Base-by-base conservation (phyloP, 768 basidiomycete species). In the Epithele typhae region DNA sequence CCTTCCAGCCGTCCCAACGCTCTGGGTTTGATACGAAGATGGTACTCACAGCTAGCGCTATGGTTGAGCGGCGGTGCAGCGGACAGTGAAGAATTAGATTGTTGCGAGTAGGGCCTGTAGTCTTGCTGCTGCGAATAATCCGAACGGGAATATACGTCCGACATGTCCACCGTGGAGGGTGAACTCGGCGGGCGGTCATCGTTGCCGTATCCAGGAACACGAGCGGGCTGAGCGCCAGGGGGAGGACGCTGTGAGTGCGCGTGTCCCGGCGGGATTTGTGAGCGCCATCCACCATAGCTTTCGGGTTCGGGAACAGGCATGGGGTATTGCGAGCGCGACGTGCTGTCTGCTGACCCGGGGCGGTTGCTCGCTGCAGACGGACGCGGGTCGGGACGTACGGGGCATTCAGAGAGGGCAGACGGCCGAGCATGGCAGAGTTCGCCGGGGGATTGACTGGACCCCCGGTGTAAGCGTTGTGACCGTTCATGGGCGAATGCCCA, bases 231-330 rank as follows among this genome's bases (percentile, higher is more conserved):
- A 12, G 62, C 62, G 45, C 61, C 59, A 17, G 58, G 42, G 4
- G 65, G 60, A 23, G 61, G 59, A 14, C 46, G 52, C 19, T n/a
- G n/a, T n/a, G n/a, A n/a, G n/a, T n/a, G n/a, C 63, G 58, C 7
- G 51, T 17, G 25, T 51, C 55, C 22, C 32, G 45, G 17, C 18
- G 5, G 37, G 15, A 19, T 44, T 18, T 25, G 43, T n/a, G n/a
- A 40, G 22, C 42, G 45, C 53, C 53, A 49, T 10, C 22, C 33
- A 37, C 48, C 53, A 5, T 40, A 18, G 14, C 46, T 49, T 12
- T 21, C 40, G 9, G 49, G 27, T 8, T 58, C 54, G 19, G 59
- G 55, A 1, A 51, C 43, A 21, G 61, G 59, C 54, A 60, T 56
- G 4, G 46, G 15, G 53, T 40, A 60, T 43, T 22, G 56, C 12